Base-by-base conservation (phyloP, 2,329 filamentous ascomycete genomes). In the Celoporthe dispersa region DNA sequence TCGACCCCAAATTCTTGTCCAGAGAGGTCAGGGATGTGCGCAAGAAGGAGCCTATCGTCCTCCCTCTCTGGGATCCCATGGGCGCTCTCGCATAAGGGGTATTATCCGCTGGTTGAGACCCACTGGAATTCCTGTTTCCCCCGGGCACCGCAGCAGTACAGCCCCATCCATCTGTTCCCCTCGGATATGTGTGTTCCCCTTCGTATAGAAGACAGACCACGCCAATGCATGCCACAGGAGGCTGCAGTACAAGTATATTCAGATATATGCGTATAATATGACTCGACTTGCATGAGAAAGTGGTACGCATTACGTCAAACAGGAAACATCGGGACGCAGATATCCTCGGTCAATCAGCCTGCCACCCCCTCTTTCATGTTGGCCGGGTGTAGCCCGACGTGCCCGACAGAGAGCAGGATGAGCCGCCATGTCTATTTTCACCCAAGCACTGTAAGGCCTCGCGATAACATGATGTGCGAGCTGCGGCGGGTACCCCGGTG, bases 1-100 rank as follows among this genome's bases (percentile, higher is more conserved):
- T 97, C 7, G 92, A 97, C 77, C 90, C 91, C 0, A 85, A 84
- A 19, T 90, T 91, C 76, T 84, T 92, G 67, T 84, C 83, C 68
- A 86, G 87, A 76, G 88, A 91, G 75, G 84, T 96, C 14, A 84
- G 84, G 71, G 91, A 94, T 75, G 88, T 96, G 33, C 80, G 95
- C 66, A 86, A 88, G 73, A 87, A 91, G 81, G 85, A 92, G 76
- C 88, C 93, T 0, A 86, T 90, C 72, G 87, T 93, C 67, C 80
- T 95, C 71, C 91, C 91, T 1, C 81, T 93, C 33, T 95, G 92
- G 92, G 92, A 94, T 82, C 92, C 92, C 0, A 93, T 94, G 90
- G 92, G 92, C 1, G 86, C 90, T 25, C 78, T 94, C 79, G 92
- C 91, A 74, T 92, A 77, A 76, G 53, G 28, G 44, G 2, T 5